These are phyloP conservation scores for Entrophospora sp. DNA, from an alignment of 192 early-diverging fungal genomes.

Conservation along the genomic window DNA sequence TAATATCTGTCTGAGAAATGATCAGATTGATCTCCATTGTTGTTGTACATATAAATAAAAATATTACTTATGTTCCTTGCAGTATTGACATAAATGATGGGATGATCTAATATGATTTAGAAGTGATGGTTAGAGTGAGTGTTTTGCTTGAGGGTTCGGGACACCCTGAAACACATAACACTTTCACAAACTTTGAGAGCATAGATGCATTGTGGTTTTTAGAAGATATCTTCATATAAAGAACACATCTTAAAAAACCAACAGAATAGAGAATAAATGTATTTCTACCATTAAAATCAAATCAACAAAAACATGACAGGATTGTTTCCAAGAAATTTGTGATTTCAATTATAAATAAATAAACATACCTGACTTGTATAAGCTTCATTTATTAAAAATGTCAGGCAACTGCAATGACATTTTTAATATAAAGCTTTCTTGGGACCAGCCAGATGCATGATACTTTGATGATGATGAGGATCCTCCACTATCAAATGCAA, in stretches of 20 bases:
- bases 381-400: not conserved
- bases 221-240: not conserved
- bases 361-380: not conserved
- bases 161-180: not conserved
- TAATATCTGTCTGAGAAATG: too few relatives aligned
- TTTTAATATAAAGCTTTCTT: not conserved
- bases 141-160: too few relatives aligned
- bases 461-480: not conserved
- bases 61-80: not conserved
- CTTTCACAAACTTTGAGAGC: not conserved
- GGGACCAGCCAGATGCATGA: not conserved
- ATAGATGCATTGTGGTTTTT: not conserved
- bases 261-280: not conserved
- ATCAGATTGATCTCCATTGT: not conserved
- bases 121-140: too few relatives aligned
- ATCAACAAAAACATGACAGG: too few relatives aligned
- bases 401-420: not conserved
- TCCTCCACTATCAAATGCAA: not conserved
- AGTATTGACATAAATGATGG: not conserved
- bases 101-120: too few relatives aligned
- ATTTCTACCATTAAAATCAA: not conserved
- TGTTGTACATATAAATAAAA: not conserved
- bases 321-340: too few relatives aligned
- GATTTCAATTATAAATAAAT: too few relatives aligned
- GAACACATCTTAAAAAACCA: not conserved